phyloP scores from a whole-genome alignment of 495 filamentous ascomycete species.

The Penicillium malachiteum region DNA sequence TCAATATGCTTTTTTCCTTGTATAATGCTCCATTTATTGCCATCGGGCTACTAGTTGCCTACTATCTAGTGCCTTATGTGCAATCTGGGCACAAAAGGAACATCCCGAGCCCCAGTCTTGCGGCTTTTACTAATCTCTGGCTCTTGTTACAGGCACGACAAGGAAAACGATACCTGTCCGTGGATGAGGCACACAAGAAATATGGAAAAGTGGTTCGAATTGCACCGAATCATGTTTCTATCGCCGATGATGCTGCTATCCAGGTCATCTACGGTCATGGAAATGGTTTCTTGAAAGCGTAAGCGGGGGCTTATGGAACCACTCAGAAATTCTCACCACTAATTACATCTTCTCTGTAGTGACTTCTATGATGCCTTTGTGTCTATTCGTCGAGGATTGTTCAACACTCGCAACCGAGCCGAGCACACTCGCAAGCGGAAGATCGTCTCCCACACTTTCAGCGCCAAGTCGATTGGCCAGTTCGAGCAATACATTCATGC shows the following conservation, averaged over 20 bases:
- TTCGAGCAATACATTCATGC: constrained; percentile 87
- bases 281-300: constrained; percentile 75
- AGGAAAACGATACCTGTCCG: constrained; percentile 64
- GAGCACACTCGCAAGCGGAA: constrained; percentile 91
- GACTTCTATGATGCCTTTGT: constrained; percentile 93
- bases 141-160: constrained; percentile 65
- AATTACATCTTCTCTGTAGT: constrained; percentile 31
- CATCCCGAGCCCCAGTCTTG: constrained; percentile 65
- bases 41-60: constrained; percentile 53
- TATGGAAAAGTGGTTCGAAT: constrained; percentile 60
- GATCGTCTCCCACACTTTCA: constrained; percentile 84
- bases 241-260: constrained; percentile 62
- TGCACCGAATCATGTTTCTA: constrained; percentile 57
- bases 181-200: constrained; percentile 76
- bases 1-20: constrained; percentile 40
- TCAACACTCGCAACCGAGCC: constrained; percentile 81
- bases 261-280: constrained; percentile 60
- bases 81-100: constrained; percentile 59
- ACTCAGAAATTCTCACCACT: not conserved
- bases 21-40: constrained; percentile 61
- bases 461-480: constrained; percentile 73
- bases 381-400: constrained; percentile 78
- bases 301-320: constrained; percentile 11
- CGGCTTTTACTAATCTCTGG: constrained; percentile 78
- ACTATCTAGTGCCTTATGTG: constrained; percentile 70